Evolutionary conservation across 371 early-diverging fungal genomes (phyloP), one percentile per base, ranked within the genome.

Genomic region (Mortierella sp.): DNA sequence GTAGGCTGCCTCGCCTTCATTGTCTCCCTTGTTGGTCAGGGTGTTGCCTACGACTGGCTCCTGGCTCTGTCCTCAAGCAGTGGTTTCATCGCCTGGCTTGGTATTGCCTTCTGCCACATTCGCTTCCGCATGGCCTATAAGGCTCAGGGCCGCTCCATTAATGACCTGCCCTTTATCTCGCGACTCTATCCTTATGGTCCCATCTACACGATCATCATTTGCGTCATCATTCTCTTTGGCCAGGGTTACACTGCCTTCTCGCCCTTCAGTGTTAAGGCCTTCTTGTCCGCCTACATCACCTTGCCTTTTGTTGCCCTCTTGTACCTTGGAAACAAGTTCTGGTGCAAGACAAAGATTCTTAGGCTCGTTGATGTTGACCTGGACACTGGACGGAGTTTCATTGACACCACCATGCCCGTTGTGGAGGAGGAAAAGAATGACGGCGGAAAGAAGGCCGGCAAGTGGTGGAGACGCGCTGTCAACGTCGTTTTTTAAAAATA

Each of bases 71-170:
- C 90, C 39, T 89, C 90, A 31, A 80, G 88, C 32, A 85, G 93
- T 2, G 92, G 93, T 37, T 86, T 94, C 57, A 80, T 91, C 26
- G 88, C 92, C 56, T 94, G 95, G 95, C 17, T 84, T 27, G 82
- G 89, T 67, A 94, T 93, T 71, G 82, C 85, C 30, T 71, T 87
- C 28, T 82, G 86, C 56, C 93, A 94, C 71, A 83, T 85, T 50
- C 89, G 93, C 21, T 94, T 94, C 87, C 90, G 94, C 46, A 81
- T 80, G 34, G 94, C 94, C 11, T 89, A 84, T 60, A 61, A 80
- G 19, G 83, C 83, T 24, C 95, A 94, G 79, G 90, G 90, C 7
- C 82, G 81, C 50, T 61, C 72, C n/a, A 63, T 89, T 41, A 64
- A 78, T 9, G 90, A 89, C 41, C 79, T 94, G 34, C 91, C 93